These are phyloP conservation scores for Globisporangium nagaii DNA, from an alignment of 352 stramenopile genomes.

Conservation along the genomic window DNA sequence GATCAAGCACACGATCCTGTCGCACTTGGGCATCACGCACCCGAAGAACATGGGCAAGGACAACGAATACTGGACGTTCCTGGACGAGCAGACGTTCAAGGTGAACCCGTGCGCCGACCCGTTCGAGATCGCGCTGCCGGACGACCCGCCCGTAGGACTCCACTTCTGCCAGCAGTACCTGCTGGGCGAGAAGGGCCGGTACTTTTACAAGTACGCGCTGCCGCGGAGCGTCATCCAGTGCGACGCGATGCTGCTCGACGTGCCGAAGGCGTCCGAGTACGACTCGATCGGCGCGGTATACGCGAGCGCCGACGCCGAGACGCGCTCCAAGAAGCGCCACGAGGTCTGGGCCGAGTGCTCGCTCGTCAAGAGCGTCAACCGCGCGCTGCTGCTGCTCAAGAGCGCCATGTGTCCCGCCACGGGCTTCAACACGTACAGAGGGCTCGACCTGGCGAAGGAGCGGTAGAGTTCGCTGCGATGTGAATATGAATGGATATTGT, in stretches of 20 bases:
- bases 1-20: conserved; percentile 27
- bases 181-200: conserved; percentile 27
- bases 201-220: conserved; percentile 53
- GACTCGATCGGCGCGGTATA: conserved; percentile 8
- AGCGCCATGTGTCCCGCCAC: conserved; percentile 8
- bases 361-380: conserved; percentile 19
- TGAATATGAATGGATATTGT: no score
- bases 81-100: conserved; percentile 1
- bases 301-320: conserved; percentile 4
- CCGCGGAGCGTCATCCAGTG: conserved; percentile 31
- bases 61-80: conserved; percentile 18
- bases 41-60: conserved; percentile 4
- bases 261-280: conserved; percentile 36
- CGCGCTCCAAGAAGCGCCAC: conserved; percentile 12
- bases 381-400: conserved; percentile 14
- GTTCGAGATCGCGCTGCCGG: conserved; percentile 7
- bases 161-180: conserved; percentile 23
- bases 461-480: no score
- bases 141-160: conserved; percentile 15
- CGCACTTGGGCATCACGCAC: conserved; percentile 18
- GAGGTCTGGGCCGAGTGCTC: conserved; percentile 25
- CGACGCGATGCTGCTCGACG: conserved; percentile 28
- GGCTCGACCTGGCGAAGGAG: conserved; percentile 4
- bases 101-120: conserved; percentile 19
- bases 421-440: conserved; percentile 16